Evolutionary conservation across 495 filamentous ascomycete species (phyloP).

Genomic region (Astrothelium macrocarpum): DNA sequence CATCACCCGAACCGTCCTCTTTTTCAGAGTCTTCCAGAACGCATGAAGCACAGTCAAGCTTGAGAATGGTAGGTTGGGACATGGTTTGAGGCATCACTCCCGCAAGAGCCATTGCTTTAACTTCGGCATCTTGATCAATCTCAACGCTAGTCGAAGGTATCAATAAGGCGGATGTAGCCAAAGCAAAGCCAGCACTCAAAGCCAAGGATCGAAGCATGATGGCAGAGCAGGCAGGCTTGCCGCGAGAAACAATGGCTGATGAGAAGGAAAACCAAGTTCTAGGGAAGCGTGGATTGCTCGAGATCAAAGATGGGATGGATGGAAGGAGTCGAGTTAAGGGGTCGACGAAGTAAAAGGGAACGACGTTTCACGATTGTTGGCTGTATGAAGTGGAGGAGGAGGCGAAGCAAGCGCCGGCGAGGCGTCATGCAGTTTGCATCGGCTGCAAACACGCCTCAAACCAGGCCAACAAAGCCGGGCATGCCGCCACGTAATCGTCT

Average conservation of each 20-base stretch:
- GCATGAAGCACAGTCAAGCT: not conserved
- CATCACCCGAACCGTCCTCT: not conserved
- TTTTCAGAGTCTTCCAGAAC: conserved; percentile 2
- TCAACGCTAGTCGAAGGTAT: conserved; percentile 6
- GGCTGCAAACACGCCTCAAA: not conserved
- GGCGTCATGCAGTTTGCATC: not conserved
- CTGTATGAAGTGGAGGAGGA: not conserved
- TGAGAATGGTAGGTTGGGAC: not conserved
- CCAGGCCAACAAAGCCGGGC: not conserved
- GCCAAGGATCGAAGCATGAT: conserved; percentile 8
- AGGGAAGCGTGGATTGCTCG: not conserved
- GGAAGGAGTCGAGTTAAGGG: not conserved
- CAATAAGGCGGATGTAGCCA: conserved; percentile 6
- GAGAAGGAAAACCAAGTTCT: not conserved
- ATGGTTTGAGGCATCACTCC: not conserved
- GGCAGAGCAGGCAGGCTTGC: not conserved
- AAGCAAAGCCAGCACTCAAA: conserved; percentile 8
- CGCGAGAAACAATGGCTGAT: not conserved
- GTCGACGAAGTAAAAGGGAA: not conserved
- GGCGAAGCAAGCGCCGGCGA: not conserved
- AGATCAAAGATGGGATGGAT: not conserved
- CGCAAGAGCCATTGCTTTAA: not conserved
- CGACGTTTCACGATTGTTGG: not conserved
- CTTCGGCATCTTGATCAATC: not conserved
- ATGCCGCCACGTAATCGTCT: not conserved